Percentiles rank a stretch among this genome's conserved stretches.
Conservation (phyloP, 441 rosid genomes). For the Euphorbia celastroides region DNA sequence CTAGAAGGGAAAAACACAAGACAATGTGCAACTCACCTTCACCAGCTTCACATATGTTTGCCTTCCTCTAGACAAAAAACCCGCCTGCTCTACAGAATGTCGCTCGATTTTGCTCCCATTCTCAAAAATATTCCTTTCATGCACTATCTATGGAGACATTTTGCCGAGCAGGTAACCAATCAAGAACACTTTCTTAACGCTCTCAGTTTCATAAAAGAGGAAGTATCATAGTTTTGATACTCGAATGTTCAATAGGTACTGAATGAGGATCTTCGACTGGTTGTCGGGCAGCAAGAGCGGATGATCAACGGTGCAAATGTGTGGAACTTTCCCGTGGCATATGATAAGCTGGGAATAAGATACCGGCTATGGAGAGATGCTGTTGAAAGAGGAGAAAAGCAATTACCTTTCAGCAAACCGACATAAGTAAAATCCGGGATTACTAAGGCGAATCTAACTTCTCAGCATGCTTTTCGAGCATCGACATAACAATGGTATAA, state of each 20-base stretch:
- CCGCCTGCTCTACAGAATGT: conserved; percentile 79
- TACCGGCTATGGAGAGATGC: conserved; percentile 85
- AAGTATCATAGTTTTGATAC: neutral
- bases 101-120: conserved; percentile 84
- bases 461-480: conserved; percentile 10
- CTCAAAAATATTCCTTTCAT: conserved; percentile 80
- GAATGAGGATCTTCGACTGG: conserved; percentile 84
- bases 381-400: conserved; percentile 58
- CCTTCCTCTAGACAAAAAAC: conserved; percentile 82
- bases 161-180: conserved; percentile 73
- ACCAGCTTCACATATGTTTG: conserved; percentile 89
- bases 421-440: conserved; percentile 26
- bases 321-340: conserved; percentile 83
- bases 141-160: conserved; percentile 83
- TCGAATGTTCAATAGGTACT: conserved; percentile 46
- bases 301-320: conserved; percentile 82
- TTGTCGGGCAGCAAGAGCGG: conserved; percentile 82
- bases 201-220: neutral
- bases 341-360: conserved; percentile 90
- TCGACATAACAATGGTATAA: conserved; percentile 3
- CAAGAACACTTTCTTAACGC: neutral
- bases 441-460: conserved; percentile 15
- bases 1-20: conserved; percentile 69
- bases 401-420: conserved; percentile 52
- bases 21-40: conserved; percentile 85